Base-by-base conservation (phyloP, 306 rosid species). In the Canavalia ensiformis region DNA sequence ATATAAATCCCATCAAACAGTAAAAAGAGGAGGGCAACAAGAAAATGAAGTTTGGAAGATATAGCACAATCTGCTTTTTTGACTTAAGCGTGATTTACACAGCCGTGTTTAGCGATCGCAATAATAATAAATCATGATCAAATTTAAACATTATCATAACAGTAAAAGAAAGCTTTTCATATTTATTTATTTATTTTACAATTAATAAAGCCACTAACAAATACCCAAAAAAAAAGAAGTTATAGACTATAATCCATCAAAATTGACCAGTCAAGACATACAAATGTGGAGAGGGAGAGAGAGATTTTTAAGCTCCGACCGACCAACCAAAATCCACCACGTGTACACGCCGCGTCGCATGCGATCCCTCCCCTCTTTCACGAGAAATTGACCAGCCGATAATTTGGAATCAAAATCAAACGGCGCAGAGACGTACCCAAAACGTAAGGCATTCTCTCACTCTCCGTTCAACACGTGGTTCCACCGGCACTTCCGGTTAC, bases 401-500 rank as follows among this genome's bases (percentile, higher is more conserved):
- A 78, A 73, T 63, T 85, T 73, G 51, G 83, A 84, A 85, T 70
- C 11, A 52, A 80, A 80, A 87, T 69, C 77, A 18, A 50, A 84
- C 70, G 76, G 85, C 67, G 77, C 37, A 79, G 78, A 79, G 72
- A 83, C 86, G 87, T 84, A 64, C 51, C 8, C 12, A 28, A 58
- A 83, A 90, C 89, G 89, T 8, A 84, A 90, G 86, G 70, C 67
- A 64, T 57, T 58, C 46, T 46, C 35, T 18, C 33, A 6, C 54
- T 29, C 30, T 66, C 80, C 79, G 34, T 76, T 79, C 85, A 76
- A 87, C 90, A 90, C 88, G 89, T 88, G 90, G 75, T 68, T 9
- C 0, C 10, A 87, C 86, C 84, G 90, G 80, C 69, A n/a, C 45
- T 0, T 0, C 87, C 83, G 65, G 87, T 87, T 0, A 4, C 83